Evolutionary conservation across 169 alveolate genomes (phyloP), one percentile per base, ranked within the genome.

Genomic region (Plasmodium falciparum): DNA sequence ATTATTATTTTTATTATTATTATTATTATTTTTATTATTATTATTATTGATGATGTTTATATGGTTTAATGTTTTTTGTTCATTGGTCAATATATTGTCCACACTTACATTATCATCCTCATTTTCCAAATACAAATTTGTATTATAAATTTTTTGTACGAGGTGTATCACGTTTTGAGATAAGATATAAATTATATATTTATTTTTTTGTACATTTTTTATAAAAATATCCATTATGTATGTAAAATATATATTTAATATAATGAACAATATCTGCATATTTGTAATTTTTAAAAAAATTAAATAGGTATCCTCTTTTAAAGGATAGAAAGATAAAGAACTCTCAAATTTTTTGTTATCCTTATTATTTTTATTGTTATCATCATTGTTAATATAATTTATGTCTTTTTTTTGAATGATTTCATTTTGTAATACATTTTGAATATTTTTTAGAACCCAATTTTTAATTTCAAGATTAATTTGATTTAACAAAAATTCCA

Each of bases 401-500:
- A 39, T 39, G 2, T 39, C 9, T 0, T 39, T 39, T 1, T 39
- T 39, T 39, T 39, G 47, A 5, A 39, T 39, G n/a, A 65, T 71
- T 43, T 66, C 67, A 39, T 47, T 56, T 4, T 33, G 47, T 29
- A 59, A 59, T 33, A 65, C 52, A 1, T 11, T 43, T 5, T 39
- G 76, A 11, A 78, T 52, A 33, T 29, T 52, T 59, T 47, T 45
- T 58, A 49, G 9, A 24, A 78, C 67, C 6, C 47, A 39, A 49
- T 49, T 47, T n/a, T 52, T 63, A 17, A 78, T 78, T 50, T 78
- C 72, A 12, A 15, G 52, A 8, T 22, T 50, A 49, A 78, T 78
- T 24, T 78, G 72, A 8, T 78, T 78, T 43, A 78, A 22, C 43
- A 78, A 66, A 78, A 78, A 78, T 13, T 78, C 89, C 1, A 59